Conservation (phyloP, 495 filamentous ascomycete species). For the Aspergillus steynii region DNA sequence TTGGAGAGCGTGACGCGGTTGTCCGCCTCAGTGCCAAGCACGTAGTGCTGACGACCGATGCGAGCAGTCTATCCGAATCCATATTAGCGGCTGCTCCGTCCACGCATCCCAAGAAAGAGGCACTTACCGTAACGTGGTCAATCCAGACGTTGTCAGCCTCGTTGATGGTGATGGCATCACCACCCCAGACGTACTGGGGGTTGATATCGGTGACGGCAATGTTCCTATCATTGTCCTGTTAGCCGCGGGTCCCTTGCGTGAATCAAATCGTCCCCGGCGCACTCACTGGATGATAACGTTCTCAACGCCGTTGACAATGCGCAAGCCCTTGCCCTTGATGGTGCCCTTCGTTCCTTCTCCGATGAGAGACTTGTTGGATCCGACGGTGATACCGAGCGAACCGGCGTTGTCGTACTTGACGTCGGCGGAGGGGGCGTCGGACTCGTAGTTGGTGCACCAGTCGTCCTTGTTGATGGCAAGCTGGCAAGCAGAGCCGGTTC, state of each 20-base stretch:
- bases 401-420: conserved; percentile 52
- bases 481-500: conserved; percentile 44
- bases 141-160: conserved; percentile 48
- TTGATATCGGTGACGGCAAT: conserved; percentile 50
- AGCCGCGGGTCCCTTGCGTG: too few species aligned
- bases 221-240: conserved; percentile 21
- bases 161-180: conserved; percentile 48
- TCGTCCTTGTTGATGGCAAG: conserved; percentile 54
- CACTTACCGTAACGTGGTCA: conserved; percentile 45
- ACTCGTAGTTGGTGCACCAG: conserved; percentile 48
- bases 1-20: conserved; percentile 49
- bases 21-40: conserved; percentile 40
- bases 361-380: conserved; percentile 47
- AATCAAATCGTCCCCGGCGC: conserved; percentile 9
- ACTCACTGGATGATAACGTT: conserved; percentile 47
- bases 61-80: conserved; percentile 34
- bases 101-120: background rate
- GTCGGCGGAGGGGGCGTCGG: conserved; percentile 30
- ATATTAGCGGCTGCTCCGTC: background rate
- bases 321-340: conserved; percentile 48
- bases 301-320: conserved; percentile 42
- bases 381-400: conserved; percentile 43
- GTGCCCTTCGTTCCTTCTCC: conserved; percentile 38
- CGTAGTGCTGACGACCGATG: conserved; percentile 48
- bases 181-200: conserved; percentile 52